Conservation (phyloP, 73 alveolate species). For the Paramecium octaurelia region DNA sequence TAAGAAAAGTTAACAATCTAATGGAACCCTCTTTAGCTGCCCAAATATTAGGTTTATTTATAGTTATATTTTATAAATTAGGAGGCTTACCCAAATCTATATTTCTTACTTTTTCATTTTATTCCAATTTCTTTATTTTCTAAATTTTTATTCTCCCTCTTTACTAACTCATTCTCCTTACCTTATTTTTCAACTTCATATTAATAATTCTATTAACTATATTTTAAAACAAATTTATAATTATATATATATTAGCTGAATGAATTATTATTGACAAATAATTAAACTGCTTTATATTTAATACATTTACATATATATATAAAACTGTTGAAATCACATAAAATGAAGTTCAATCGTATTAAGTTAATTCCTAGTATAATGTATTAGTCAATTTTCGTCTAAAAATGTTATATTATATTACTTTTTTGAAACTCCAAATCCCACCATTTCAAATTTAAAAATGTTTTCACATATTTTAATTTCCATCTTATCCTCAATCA, state of each 20-base stretch:
- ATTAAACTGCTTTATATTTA: constrained; percentile 65
- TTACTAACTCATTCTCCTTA: background rate
- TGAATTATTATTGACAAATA: constrained; percentile 41
- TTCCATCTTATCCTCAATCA: constrained; percentile 29
- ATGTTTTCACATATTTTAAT: constrained; percentile 32
- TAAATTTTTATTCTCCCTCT: background rate
- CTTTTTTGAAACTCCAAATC: constrained; percentile 28
- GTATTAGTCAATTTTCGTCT: background rate
- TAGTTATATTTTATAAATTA: background rate
- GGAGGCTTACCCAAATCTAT: background rate
- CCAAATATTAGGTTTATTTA: background rate
- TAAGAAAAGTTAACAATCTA: background rate
- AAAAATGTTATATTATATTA: background rate
- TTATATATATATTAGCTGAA: background rate
- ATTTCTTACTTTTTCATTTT: background rate
- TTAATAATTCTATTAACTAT: background rate
- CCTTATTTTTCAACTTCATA: background rate
- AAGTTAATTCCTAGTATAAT: background rate
- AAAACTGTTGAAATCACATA: constrained; percentile 24
- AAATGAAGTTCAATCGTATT: background rate
- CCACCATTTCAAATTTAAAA: constrained; percentile 14
- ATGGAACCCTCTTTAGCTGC: background rate
- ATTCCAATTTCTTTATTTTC: background rate
- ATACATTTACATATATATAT: constrained; percentile 56
- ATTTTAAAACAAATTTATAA: too few species aligned